These are phyloP conservation scores for Lipomyces oligophaga DNA, from an alignment of 805 yeast genomes.

Conservation along the genomic window DNA sequence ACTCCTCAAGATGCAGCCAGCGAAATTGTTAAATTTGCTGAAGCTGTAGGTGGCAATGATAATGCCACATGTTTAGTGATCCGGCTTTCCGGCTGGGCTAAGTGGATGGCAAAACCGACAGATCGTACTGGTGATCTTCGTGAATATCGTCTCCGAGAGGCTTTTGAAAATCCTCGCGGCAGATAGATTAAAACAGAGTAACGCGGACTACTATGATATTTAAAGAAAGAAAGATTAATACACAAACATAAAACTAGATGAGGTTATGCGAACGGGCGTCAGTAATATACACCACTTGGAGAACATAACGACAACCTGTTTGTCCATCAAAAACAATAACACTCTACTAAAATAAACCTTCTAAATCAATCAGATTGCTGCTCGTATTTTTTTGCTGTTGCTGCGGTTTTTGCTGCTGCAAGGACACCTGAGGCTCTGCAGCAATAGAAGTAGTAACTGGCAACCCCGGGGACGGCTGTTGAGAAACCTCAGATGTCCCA, in stretches of 20 bases:
- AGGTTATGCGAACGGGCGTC: too few relatives aligned
- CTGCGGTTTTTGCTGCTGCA: slow-evolving; percentile 6
- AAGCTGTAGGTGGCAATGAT: slow-evolving; percentile 86
- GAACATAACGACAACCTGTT: too few relatives aligned
- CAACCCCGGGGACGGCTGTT: not conserved
- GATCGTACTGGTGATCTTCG: slow-evolving; percentile 82
- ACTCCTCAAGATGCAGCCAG: slow-evolving; percentile 82
- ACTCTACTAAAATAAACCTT: slow-evolving; percentile 12
- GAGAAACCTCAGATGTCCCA: not conserved
- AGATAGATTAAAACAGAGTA: slow-evolving; percentile 5
- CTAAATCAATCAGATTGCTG: slow-evolving; percentile 16
- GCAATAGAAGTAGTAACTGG: slow-evolving; percentile 1
- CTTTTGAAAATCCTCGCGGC: slow-evolving; percentile 26
- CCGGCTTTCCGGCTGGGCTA: slow-evolving; percentile 86
- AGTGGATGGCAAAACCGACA: slow-evolving; percentile 62
- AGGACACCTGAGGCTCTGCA: slow-evolving; percentile 4
- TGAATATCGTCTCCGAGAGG: slow-evolving; percentile 61
- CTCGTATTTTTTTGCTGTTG: slow-evolving; percentile 2
- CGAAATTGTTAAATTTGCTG: slow-evolving; percentile 79
- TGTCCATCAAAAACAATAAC: not conserved
- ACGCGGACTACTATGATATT: not conserved
- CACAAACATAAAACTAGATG: not conserved
- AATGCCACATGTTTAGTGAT: slow-evolving; percentile 90
- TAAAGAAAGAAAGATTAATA: not conserved
- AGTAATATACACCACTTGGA: too few relatives aligned